Evolutionary conservation across 495 filamentous ascomycete genomes (phyloP).

Genomic region (Oidiodendron maius): DNA sequence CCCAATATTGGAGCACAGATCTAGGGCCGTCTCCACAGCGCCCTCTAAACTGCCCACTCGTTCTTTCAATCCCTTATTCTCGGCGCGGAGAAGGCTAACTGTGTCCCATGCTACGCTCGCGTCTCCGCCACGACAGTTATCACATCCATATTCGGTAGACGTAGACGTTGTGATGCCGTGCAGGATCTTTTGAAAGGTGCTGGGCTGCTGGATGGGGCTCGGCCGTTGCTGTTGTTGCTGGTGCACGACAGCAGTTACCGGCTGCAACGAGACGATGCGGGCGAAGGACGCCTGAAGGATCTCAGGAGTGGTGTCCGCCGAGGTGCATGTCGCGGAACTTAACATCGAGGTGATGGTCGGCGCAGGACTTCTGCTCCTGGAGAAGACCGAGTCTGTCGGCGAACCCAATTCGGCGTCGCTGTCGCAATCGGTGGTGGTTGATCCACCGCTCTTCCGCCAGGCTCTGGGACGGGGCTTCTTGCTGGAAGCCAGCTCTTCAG

Average conservation of each 20-base stretch:
- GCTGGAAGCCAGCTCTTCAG: conserved; percentile 46
- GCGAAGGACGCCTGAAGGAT: neutral
- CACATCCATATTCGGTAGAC: conserved; percentile 32
- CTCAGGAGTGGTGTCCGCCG: neutral
- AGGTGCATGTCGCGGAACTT: neutral
- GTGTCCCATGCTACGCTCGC: conserved; percentile 67
- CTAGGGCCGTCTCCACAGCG: conserved; percentile 66
- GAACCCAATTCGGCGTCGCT: conserved; percentile 49
- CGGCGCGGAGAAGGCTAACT: conserved; percentile 61
- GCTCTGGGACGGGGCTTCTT: conserved; percentile 50
- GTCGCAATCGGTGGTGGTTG: conserved; percentile 34
- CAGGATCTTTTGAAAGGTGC: conserved; percentile 42
- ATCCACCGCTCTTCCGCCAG: conserved; percentile 37
- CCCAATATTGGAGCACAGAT: conserved; percentile 24
- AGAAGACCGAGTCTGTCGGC: conserved; percentile 58
- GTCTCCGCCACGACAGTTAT: conserved; percentile 55
- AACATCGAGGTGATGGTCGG: conserved; percentile 25
- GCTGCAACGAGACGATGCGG: neutral
- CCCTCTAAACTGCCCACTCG: conserved; percentile 60
- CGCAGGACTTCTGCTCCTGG: conserved; percentile 50
- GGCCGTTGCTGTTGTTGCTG: conserved; percentile 14
- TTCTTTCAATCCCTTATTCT: conserved; percentile 66
- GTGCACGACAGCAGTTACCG: neutral
- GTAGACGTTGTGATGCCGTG: neutral
- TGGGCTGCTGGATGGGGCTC: conserved; percentile 27